Evolutionary conservation across 805 yeast species (phyloP).

Genomic region (Cyberlindnera bimundalis): DNA sequence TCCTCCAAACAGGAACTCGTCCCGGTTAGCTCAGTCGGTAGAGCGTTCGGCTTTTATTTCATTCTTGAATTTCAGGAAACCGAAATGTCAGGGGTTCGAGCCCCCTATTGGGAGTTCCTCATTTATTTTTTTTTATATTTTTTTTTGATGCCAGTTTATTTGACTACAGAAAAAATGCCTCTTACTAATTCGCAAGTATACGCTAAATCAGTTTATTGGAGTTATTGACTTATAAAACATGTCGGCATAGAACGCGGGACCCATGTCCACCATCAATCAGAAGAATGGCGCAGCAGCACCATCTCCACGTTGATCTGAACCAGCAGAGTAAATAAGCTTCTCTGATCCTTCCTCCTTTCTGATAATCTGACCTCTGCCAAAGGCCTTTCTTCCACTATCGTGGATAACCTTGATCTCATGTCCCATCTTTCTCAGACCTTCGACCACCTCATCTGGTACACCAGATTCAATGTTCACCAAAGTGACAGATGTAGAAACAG

Average conservation of each 20-base stretch:
- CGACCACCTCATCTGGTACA: conserved; percentile 43
- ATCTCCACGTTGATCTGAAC: conserved; percentile 82
- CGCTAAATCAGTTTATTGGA: background rate
- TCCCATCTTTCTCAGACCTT: conserved; percentile 48
- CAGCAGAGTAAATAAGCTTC: conserved; percentile 55
- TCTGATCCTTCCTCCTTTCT: conserved; percentile 41
- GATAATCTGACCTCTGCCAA: conserved; percentile 77
- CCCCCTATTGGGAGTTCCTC: conserved; percentile 31
- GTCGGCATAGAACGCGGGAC: too few relatives aligned
- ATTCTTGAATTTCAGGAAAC: conserved; percentile 17
- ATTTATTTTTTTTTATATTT: conserved; percentile 10
- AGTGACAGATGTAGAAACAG: conserved; percentile 56
- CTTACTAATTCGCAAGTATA: background rate
- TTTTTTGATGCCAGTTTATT: too few relatives aligned
- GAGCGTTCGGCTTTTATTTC: conserved; percentile 31
- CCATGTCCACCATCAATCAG: too few relatives aligned
- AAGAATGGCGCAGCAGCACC: conserved; percentile 55
- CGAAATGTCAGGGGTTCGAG: conserved; percentile 32
- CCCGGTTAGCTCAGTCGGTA: conserved; percentile 32
- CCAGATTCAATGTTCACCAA: conserved; percentile 66
- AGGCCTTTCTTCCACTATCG: conserved; percentile 42
- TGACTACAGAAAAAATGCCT: too few relatives aligned
- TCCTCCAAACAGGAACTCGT: conserved; percentile 27
- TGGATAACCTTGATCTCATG: conserved; percentile 46
- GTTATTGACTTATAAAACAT: too few relatives aligned